A percentile compares a stretch with the other conserved stretches of the same genome.
phyloP scores from a whole-genome alignment of 306 rosid genomes.

The Fagus crenata region DNA sequence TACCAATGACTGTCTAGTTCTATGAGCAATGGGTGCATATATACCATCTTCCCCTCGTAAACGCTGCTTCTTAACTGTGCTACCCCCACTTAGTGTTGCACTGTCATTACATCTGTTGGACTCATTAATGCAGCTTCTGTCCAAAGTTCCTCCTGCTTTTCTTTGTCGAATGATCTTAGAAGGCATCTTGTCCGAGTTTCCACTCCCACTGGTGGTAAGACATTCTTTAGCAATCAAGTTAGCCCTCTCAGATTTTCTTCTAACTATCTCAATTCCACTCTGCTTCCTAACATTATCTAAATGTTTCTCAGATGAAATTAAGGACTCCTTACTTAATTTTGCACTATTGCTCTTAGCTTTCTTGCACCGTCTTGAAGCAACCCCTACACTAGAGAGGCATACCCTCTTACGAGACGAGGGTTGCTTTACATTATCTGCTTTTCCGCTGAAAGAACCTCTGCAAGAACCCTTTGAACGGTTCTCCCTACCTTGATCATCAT shows the following conservation, averaged over 20 bases:
- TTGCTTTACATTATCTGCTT: conserved; percentile 29
- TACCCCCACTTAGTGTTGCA: conserved; percentile 16
- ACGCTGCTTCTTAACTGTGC: conserved; percentile 25
- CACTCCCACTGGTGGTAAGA: conserved; percentile 24
- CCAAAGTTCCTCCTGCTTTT: conserved; percentile 32
- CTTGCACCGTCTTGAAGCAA: conserved; percentile 36
- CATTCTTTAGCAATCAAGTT: conserved; percentile 33
- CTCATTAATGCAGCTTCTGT: conserved; percentile 28
- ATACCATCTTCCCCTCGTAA: conserved; percentile 30
- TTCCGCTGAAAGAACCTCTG: conserved; percentile 34
- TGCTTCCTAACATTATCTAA: conserved; percentile 31
- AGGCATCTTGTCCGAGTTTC: conserved; percentile 18
- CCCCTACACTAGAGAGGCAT: conserved; percentile 16
- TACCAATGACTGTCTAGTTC: conserved; percentile 63
- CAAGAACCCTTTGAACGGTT: conserved; percentile 29
- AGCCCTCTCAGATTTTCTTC: conserved; percentile 35
- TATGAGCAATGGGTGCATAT: conserved; percentile 52
- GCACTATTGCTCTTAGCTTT: conserved; percentile 38
- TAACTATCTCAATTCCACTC: conserved; percentile 21
- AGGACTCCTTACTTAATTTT: conserved; percentile 36
- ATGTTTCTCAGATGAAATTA: conserved; percentile 33
- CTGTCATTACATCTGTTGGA: conserved; percentile 22
- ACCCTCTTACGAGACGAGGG: conserved; percentile 33
- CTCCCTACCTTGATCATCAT: conserved; percentile 34
- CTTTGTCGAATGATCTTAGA: conserved; percentile 26